Percentiles rank a stretch among this genome's conserved stretches.
These are phyloP conservation scores for Botrytis fabae DNA, from an alignment of 2,329 filamentous ascomycete species.

Conservation along the genomic window DNA sequence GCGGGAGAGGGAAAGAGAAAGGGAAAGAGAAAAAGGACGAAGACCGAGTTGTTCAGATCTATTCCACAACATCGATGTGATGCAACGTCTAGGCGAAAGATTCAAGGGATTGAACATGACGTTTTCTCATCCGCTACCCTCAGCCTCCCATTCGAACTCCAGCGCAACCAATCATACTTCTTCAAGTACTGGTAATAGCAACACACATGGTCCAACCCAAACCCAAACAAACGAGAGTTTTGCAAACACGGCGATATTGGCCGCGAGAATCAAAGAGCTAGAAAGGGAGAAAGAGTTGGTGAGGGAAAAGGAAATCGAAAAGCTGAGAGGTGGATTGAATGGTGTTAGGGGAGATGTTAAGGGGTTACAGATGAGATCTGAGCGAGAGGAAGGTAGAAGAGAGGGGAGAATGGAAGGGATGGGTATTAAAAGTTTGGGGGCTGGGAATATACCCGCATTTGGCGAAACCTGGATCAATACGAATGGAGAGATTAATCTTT, in stretches of 20 bases:
- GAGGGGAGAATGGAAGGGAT: background rate
- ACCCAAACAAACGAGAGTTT: background rate
- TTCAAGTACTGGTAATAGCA: background rate
- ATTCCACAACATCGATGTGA: slow-evolving; percentile 8
- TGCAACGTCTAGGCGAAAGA: slow-evolving; percentile 13
- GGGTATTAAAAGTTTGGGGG: background rate
- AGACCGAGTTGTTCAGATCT: slow-evolving; percentile 12
- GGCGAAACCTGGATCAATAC: background rate
- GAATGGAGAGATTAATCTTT: background rate
- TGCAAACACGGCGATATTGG: background rate
- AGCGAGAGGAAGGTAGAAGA: slow-evolving; percentile 8
- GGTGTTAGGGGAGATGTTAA: background rate
- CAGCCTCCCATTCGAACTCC: background rate
- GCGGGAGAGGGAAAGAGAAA: background rate
- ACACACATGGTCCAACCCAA: background rate
- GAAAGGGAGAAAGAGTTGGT: background rate
- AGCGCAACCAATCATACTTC: background rate
- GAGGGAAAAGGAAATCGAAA: background rate
- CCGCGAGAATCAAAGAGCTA: background rate
- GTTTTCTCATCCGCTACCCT: background rate
- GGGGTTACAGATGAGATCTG: background rate
- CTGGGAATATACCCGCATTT: background rate
- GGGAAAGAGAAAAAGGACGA: background rate
- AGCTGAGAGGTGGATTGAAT: slow-evolving; percentile 6
- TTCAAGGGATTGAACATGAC: background rate